phyloP scores from a whole-genome alignment of 441 rosid genomes.

The Aleurites moluccanus region DNA sequence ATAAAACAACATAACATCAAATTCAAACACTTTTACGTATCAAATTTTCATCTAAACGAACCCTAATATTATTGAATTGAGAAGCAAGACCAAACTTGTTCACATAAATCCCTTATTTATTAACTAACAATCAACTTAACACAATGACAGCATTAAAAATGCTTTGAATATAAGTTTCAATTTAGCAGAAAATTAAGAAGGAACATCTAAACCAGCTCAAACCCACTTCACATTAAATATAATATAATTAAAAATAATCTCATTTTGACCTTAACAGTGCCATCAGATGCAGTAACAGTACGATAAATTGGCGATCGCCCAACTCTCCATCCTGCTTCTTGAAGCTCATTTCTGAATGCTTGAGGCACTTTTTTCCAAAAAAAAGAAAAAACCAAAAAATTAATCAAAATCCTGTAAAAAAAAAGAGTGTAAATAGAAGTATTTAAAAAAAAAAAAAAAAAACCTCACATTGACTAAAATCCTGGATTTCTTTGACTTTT shows the following conservation, averaged over 20 bases:
- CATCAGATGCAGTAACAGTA: constrained; percentile 82
- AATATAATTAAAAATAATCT: background rate
- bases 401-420: constrained; percentile 1
- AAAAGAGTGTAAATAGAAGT: constrained; percentile 1
- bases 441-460: background rate
- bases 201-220: background rate
- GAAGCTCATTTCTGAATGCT: constrained; percentile 72
- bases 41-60: background rate
- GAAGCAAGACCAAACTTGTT: background rate
- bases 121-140: background rate
- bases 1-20: background rate
- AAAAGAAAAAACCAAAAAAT: background rate
- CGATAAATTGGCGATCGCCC: constrained; percentile 74
- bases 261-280: constrained; percentile 73
- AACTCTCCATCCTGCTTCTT: constrained; percentile 77
- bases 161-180: background rate
- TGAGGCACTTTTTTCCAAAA: constrained; percentile 58
- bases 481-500: constrained; percentile 69
- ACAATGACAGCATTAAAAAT: background rate
- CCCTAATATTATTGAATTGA: background rate
- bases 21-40: background rate
- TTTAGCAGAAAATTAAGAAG: background rate
- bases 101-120: background rate
- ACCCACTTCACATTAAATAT: background rate
- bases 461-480: constrained; percentile 72